phyloP scores from a whole-genome alignment of 2,329 filamentous ascomycete species.

The Cladosporium cucumerinum region DNA sequence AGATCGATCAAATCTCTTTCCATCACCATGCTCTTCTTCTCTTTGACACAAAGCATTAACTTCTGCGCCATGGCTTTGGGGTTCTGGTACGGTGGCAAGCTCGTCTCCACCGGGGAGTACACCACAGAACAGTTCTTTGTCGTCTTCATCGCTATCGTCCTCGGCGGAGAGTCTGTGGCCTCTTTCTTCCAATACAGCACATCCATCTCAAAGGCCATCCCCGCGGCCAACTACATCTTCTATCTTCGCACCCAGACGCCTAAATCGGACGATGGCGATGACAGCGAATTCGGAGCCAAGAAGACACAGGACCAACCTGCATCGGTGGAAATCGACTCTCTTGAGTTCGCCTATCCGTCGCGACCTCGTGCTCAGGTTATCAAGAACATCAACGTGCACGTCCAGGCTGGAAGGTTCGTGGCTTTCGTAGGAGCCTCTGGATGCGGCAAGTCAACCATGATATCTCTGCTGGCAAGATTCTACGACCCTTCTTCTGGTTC shows the following conservation, averaged over 20 bases:
- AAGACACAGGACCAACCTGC: conserved; percentile 21
- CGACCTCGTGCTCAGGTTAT: conserved; percentile 38
- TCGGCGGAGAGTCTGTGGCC: conserved; percentile 65
- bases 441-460: conserved; percentile 70
- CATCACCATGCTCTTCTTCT: conserved; percentile 28
- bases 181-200: conserved; percentile 62
- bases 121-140: conserved; percentile 50
- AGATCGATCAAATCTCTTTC: conserved; percentile 18
- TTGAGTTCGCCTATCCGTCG: conserved; percentile 40
- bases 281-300: conserved; percentile 36
- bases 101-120: conserved; percentile 35
- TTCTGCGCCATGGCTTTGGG: conserved; percentile 34
- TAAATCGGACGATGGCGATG: conserved; percentile 17
- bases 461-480: conserved; percentile 61
- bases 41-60: conserved; percentile 34
- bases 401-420: conserved; percentile 53
- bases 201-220: conserved; percentile 36
- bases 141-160: conserved; percentile 60
- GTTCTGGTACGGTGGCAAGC: conserved; percentile 37
- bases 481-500: conserved; percentile 65
- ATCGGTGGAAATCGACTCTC: conserved; percentile 34
- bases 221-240: conserved; percentile 44
- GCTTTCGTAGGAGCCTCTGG: conserved; percentile 68
- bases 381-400: conserved; percentile 35
- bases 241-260: conserved; percentile 41